These are phyloP conservation scores for Geotrichum carabidarum DNA, from an alignment of 1,139 yeast genomes.

Conservation along the genomic window DNA sequence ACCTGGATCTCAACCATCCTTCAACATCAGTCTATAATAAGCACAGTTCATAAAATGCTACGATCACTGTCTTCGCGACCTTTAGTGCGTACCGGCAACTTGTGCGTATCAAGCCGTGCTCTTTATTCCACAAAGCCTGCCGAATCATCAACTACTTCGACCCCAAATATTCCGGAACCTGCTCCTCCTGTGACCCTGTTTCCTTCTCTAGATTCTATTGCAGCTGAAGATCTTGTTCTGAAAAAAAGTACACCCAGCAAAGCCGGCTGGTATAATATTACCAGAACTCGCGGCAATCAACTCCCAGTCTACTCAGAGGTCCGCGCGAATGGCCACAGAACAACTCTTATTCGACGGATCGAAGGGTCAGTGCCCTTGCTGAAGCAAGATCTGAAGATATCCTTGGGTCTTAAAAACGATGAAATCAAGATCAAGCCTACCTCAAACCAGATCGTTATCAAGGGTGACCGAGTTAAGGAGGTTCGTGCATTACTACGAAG, in stretches of 20 bases:
- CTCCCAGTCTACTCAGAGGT: constrained; percentile 37
- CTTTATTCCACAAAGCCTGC: constrained; percentile 14
- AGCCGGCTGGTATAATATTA: constrained; percentile 33
- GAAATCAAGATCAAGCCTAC: constrained; percentile 35
- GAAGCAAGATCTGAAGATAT: constrained; percentile 30
- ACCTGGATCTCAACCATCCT: background rate
- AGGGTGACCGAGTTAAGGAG: constrained; percentile 30
- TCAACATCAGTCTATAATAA: background rate
- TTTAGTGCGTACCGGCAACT: background rate
- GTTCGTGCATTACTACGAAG: constrained; percentile 12
- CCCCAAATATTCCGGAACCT: constrained; percentile 14
- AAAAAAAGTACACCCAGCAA: constrained; percentile 2
- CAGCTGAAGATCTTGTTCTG: constrained; percentile 9
- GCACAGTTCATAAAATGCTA: constrained; percentile 5
- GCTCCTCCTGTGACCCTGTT: constrained; percentile 14
- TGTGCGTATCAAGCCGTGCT: background rate
- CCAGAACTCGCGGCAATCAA: constrained; percentile 34
- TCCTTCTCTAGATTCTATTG: constrained; percentile 16
- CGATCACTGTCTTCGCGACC: constrained; percentile 2
- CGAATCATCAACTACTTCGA: background rate
- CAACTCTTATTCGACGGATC: constrained; percentile 35
- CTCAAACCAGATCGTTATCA: constrained; percentile 33
- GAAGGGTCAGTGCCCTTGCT: constrained; percentile 34
- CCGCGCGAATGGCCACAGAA: constrained; percentile 33
- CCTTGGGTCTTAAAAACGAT: constrained; percentile 28